Evolutionary conservation across 139 green algal genomes (phyloP).

Genomic region (Chlamydomonas schloesseri): DNA sequence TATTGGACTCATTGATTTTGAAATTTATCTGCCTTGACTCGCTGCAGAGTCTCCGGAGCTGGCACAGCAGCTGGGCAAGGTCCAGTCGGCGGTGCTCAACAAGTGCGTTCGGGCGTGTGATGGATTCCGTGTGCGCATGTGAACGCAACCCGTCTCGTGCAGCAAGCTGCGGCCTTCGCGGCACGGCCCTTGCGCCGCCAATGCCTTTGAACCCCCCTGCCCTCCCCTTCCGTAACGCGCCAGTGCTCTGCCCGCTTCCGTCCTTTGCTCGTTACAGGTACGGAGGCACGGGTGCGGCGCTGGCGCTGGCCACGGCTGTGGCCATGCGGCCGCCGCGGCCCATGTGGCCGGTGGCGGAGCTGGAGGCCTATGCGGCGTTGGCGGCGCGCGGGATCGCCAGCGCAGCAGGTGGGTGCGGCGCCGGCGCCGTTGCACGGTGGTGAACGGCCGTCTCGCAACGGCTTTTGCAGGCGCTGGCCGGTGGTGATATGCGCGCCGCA

Average conservation of each 20-base stretch:
- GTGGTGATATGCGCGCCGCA: no score
- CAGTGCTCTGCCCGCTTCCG: no score
- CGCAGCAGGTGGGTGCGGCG: not conserved
- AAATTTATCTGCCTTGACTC: no score
- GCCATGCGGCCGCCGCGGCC: slow-evolving; percentile 52
- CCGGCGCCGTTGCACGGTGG: no score
- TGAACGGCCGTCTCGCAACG: no score
- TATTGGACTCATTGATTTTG: no score
- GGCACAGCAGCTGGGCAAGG: not conserved
- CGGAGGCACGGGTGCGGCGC: slow-evolving; percentile 51
- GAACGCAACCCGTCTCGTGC: no score
- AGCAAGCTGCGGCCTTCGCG: no score
- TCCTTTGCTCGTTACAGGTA: slow-evolving; percentile 34
- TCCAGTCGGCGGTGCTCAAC: slow-evolving; percentile 2
- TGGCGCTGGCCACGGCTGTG: slow-evolving; percentile 48
- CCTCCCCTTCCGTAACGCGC: no score
- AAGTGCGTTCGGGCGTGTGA: not conserved
- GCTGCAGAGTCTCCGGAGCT: slow-evolving; percentile 23
- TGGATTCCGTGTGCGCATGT: not conserved
- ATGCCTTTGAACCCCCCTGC: no score
- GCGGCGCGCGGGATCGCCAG: slow-evolving; percentile 9
- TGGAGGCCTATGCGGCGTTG: slow-evolving; percentile 45
- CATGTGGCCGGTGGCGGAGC: slow-evolving; percentile 54
- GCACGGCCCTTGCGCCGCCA: no score
- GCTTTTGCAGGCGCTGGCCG: no score